phyloP scores from a whole-genome alignment of 2,329 filamentous ascomycete species.

The Pseudogymnoascus sp. region DNA sequence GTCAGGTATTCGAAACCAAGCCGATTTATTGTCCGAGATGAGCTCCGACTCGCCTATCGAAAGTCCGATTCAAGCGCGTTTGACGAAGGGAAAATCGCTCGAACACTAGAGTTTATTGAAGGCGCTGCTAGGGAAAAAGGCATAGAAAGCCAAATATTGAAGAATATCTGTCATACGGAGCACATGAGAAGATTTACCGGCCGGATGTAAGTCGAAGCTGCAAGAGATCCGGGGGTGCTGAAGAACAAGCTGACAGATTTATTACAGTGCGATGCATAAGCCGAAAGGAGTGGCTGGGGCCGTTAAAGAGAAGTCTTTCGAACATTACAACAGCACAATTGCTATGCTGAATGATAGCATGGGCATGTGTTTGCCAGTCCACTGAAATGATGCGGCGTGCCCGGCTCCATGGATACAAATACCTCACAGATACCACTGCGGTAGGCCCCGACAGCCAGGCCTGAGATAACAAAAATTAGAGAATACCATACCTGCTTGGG shows the following conservation, averaged over 20 bases:
- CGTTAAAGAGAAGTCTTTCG: slow-evolving; percentile 28
- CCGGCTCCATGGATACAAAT: background rate
- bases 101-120: slow-evolving; percentile 63
- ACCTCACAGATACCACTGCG: too few species aligned
- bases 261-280: slow-evolving; percentile 18
- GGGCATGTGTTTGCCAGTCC: slow-evolving; percentile 48
- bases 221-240: background rate
- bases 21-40: slow-evolving; percentile 52
- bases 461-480: background rate
- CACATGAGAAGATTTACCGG: slow-evolving; percentile 15
- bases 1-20: slow-evolving; percentile 64
- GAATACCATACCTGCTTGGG: background rate
- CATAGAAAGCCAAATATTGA: slow-evolving; percentile 64
- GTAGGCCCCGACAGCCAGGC: too few species aligned
- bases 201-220: background rate
- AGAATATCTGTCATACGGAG: slow-evolving; percentile 52
- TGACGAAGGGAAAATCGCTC: slow-evolving; percentile 45
- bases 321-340: slow-evolving; percentile 61
- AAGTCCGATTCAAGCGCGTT: slow-evolving; percentile 37
- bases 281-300: slow-evolving; percentile 14
- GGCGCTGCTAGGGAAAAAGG: slow-evolving; percentile 56
- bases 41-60: slow-evolving; percentile 52
- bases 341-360: slow-evolving; percentile 67
- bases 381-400: background rate
- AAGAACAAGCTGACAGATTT: background rate